phyloP scores from a whole-genome alignment of 495 filamentous ascomycete species.

The Annulohypoxylon moriforme region DNA sequence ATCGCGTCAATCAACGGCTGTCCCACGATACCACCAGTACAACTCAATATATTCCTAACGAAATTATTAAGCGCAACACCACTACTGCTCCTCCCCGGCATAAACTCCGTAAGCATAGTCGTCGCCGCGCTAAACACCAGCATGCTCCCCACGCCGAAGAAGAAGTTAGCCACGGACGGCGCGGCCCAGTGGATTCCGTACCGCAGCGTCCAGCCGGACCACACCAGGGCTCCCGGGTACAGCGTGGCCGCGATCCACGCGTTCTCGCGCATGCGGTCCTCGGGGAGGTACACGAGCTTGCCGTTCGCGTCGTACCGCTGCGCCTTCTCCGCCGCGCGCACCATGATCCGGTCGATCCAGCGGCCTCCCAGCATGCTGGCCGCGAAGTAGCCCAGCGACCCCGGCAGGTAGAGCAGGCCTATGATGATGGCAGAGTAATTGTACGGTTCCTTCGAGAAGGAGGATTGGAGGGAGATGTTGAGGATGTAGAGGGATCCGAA shows the following conservation, averaged over 20 bases:
- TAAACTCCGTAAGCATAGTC: slow-evolving; percentile 91
- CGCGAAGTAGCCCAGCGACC: slow-evolving; percentile 80
- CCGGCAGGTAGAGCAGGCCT: slow-evolving; percentile 84
- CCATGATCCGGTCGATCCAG: slow-evolving; percentile 94
- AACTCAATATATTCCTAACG: slow-evolving; percentile 86
- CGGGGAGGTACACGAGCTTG: slow-evolving; percentile 76
- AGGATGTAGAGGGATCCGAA: slow-evolving; percentile 87
- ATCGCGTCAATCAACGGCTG: slow-evolving; percentile 83
- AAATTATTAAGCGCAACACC: slow-evolving; percentile 91
- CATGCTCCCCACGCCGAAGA: slow-evolving; percentile 90
- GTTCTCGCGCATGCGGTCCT: slow-evolving; percentile 92
- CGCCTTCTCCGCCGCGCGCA: slow-evolving; percentile 77
- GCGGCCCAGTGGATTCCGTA: slow-evolving; percentile 58
- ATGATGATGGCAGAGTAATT: slow-evolving; percentile 77
- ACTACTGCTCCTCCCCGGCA: slow-evolving; percentile 74
- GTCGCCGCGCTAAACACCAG: slow-evolving; percentile 83
- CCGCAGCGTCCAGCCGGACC: slow-evolving; percentile 66
- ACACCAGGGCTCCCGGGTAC: slow-evolving; percentile 76
- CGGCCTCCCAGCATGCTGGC: slow-evolving; percentile 79
- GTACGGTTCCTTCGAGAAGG: slow-evolving; percentile 80
- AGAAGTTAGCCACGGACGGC: slow-evolving; percentile 80
- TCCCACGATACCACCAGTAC: slow-evolving; percentile 77
- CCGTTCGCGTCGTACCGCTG: slow-evolving; percentile 76
- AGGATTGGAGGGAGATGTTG: slow-evolving; percentile 84
- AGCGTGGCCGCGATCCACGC: slow-evolving; percentile 82